These are phyloP conservation scores for Alternaria brassicicola DNA, from an alignment of 2,329 filamentous ascomycete species.

Conservation along the genomic window DNA sequence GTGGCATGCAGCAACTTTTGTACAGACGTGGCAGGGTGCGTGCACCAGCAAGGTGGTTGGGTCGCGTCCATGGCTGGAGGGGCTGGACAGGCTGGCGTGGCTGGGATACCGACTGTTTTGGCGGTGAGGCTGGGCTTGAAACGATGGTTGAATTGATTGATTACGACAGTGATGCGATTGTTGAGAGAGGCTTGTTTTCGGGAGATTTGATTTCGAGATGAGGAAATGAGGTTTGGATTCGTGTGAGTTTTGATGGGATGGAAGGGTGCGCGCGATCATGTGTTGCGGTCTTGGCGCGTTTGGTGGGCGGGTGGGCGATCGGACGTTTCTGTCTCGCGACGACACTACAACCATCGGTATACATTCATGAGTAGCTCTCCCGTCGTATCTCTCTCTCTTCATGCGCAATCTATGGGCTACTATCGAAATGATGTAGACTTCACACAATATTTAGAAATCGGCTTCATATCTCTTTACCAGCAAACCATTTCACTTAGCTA, in stretches of 20 bases:
- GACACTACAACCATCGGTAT: background rate
- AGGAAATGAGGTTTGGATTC: background rate
- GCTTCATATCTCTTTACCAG: background rate
- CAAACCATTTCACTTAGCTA: no score
- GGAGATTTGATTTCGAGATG: background rate
- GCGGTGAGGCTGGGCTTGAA: conserved; percentile 24
- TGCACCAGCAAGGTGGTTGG: conserved; percentile 31
- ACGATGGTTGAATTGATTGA: conserved; percentile 2
- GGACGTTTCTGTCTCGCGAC: background rate
- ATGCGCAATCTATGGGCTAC: accelerated
- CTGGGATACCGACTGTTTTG: conserved; percentile 8
- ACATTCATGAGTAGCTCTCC: background rate
- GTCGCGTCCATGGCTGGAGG: conserved; percentile 18
- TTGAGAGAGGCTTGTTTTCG: background rate
- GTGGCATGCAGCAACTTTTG: conserved; percentile 37
- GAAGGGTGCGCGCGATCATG: conserved; percentile 13
- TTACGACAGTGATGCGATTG: conserved; percentile 1
- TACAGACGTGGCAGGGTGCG: conserved; percentile 34
- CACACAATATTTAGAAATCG: background rate
- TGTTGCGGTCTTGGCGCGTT: conserved; percentile 13
- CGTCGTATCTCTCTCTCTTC: accelerated
- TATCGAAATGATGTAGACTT: accelerated
- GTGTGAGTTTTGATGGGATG: background rate
- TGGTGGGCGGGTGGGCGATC: background rate
- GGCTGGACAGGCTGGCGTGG: conserved; percentile 14